Evolutionary conservation across 768 basidiomycete species (phyloP), one percentile per base, ranked within the genome.

Genomic region (Dendrothele bispora): DNA sequence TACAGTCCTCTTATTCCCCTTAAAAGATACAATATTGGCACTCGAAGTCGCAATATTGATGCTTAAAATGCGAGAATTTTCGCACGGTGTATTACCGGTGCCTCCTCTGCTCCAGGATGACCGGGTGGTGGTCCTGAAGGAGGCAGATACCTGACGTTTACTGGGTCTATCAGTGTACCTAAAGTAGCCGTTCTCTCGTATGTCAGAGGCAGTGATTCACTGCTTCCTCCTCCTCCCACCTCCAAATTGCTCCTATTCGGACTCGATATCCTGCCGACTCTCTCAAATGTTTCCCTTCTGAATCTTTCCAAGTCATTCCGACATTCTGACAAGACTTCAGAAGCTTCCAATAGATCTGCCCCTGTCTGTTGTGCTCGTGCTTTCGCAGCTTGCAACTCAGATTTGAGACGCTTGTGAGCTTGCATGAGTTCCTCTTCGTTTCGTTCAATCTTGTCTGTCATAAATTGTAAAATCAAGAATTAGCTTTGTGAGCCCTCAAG

Each of bases 381-480:
- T 1, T 25, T 28, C 1, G 55, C 57, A 3, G 34, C 26, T n/a
- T 10, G 17, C 22, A 55, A 29, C 43, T 58, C 42, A 12, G 21
- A 26, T 21, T 37, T 51, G 1, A 58, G 47, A 53, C 55, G 34
- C 17, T 4, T n/a, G 24, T 64, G 66, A 12, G 67, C 65, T 17
- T 64, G 56, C 14, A 66, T 50, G n/a, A 77, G 63, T 26, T 73
- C 67, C 1, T 62, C 58, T 21, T 64, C 60, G 1, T 67, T 68
- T 40, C 55, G 55, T 53, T 66, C 61, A 49, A 75, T 73, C 53
- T 69, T 71, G 29, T 67, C 75, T 75, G 55, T 38, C 26, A 37
- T 32, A 43, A 28, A n/a, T n/a, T n/a, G n/a, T n/a, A n/a, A n/a
- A n/a, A n/a, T n/a, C n/a, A n/a, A n/a, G n/a, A n/a, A n/a, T n/a